These are phyloP conservation scores for Piedraia hortae DNA, from an alignment of 2,329 filamentous ascomycete species.

Conservation along the genomic window DNA sequence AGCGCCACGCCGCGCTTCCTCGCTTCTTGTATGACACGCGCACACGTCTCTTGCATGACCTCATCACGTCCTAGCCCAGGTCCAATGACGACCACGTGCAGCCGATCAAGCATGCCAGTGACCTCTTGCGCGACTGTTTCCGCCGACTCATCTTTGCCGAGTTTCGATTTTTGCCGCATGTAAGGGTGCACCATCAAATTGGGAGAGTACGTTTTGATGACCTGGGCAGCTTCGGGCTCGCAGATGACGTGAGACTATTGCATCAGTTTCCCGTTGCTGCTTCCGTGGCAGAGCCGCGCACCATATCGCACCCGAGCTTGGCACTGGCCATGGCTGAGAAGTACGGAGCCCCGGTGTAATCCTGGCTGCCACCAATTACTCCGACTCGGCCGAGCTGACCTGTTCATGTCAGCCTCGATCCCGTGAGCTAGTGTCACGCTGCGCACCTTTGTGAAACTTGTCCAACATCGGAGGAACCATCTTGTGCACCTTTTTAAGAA, in stretches of 20 bases:
- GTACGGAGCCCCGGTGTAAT: conserved; percentile 92
- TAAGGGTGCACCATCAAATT: conserved; percentile 97
- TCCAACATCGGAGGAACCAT: conserved; percentile 89
- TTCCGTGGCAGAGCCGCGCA: too few species aligned
- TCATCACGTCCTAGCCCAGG: conserved; percentile 74
- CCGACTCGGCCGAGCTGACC: conserved; percentile 77
- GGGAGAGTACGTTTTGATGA: conserved; percentile 94
- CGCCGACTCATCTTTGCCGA: conserved; percentile 26
- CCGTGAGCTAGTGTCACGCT: background rate
- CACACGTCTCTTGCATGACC: conserved; percentile 69
- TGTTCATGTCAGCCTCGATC: conserved; percentile 13
- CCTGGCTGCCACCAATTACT: conserved; percentile 81
- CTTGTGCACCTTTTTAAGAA: conserved; percentile 57
- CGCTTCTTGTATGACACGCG: conserved; percentile 52
- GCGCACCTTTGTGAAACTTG: conserved; percentile 74
- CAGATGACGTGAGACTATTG: conserved; percentile 74
- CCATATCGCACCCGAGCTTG: conserved; percentile 71
- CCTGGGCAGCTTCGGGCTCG: conserved; percentile 53
- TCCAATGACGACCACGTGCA: conserved; percentile 81
- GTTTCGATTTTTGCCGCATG: conserved; percentile 49
- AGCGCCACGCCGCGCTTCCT: conserved; percentile 44
- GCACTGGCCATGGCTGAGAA: conserved; percentile 96
- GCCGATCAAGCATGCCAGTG: conserved; percentile 51
- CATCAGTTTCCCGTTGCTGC: background rate
- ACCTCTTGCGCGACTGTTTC: conserved; percentile 40